Evolutionary conservation across 177 flowering plant genomes (phyloP), one percentile per base, ranked within the genome.

Genomic region (Vitis hybrid): DNA sequence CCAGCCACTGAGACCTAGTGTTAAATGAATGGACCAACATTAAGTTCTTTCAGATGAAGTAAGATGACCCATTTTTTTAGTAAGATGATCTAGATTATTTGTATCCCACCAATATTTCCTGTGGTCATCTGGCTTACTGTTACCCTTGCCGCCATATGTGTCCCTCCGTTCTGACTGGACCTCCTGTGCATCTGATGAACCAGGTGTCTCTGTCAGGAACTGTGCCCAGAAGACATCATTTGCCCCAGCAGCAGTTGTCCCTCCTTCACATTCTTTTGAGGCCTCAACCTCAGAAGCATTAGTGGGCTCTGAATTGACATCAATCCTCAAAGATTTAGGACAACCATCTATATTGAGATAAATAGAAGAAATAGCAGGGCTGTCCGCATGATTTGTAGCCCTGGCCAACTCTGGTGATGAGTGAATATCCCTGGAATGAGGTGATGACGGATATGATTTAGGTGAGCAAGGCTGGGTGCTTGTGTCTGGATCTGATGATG

Each of bases 141-240:
- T 76, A 51, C 50, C 72, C 32, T 70, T 74, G 50, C 60, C 69
- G 34, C 23, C 58, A 67, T 45, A 70, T n/a, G n/a, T 11, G n/a
- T 68, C 78, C 68, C 61, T 73, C 39, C 77, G 73, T 50, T 73
- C 78, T 15, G 78, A 77, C 65, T 80, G 81, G 11, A 62, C 85
- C 57, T 80, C 84, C 62, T 69, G 84, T 13, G 61, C 32, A 10
- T 51, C 75, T 34, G 68, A 32, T n/a, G 81, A 74, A 60, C 76
- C 74, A 21, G 87, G 88, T 39, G 75, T 74, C 70, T 87, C 91
- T 0, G 86, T 86, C 65, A 87, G 65, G 66, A 84, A 84, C 70
- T 86, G 88, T 61, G 80, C 81, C 91, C 91, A 88, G 72, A 88
- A 88, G 1, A 72, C 75, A 76, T 88, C 91, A 71, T 88, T 88